A percentile compares a stretch with the other conserved stretches of the same genome.
These are phyloP conservation scores for Emydomyces testavorans DNA, from an alignment of 2,329 filamentous ascomycete species.

Conservation along the genomic window DNA sequence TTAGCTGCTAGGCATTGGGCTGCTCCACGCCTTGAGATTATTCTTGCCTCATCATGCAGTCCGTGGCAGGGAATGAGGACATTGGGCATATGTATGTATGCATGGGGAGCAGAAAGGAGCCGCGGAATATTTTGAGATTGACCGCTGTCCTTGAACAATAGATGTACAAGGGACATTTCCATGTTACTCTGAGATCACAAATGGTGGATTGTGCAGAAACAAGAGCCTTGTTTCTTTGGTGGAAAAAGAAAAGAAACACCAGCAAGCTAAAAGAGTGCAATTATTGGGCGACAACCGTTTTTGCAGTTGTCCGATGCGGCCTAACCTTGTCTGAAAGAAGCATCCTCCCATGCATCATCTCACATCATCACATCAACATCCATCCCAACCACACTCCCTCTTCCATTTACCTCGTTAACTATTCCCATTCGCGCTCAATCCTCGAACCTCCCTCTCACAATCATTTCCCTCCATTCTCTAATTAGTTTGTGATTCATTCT, in stretches of 20 bases:
- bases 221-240: conserved; percentile 5
- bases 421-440: not conserved
- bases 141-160: no score
- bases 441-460: not conserved
- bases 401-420: not conserved
- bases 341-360: conserved; percentile 10
- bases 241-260: not conserved
- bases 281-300: conserved; percentile 4
- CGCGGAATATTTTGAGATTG: not conserved
- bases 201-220: not conserved
- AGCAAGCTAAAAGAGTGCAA: not conserved
- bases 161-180: no score
- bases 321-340: conserved; percentile 6
- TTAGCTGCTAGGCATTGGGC: conserved; percentile 6
- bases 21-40: conserved; percentile 9
- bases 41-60: conserved; percentile 12
- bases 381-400: conserved; percentile 1
- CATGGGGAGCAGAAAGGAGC: no score
- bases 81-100: no score
- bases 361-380: conserved; percentile 8
- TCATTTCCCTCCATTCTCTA: not conserved
- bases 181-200: no score
- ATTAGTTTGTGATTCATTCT: not conserved
- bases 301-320: conserved; percentile 4
- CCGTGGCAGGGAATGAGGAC: conserved; percentile 3